Base-by-base conservation (phyloP, 495 filamentous ascomycete species). In the Lichenothelia convexa region DNA sequence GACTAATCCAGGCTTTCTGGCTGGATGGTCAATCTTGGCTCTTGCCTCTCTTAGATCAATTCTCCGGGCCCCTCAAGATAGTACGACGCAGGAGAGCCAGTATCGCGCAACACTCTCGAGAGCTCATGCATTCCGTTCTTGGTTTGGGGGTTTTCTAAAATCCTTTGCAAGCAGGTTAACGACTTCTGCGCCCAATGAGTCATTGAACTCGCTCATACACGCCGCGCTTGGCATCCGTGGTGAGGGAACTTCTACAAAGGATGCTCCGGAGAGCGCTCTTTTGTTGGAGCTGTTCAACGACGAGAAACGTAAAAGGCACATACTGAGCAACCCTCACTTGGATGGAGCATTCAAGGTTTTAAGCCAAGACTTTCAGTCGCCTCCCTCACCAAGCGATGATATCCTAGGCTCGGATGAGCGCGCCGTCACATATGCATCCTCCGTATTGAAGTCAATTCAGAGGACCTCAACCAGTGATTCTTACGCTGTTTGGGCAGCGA, bases 401-500 rank as follows among this genome's bases (percentile, higher is more conserved):
- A 62, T 78, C 13, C 58, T 81, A 32, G 68, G 67, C 18, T 61
- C 58, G 2, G 77, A 83, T 46, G 54, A 65, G 18, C 61, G 72
- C 13, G 71, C 80, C 3, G 44, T 63, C n/a, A 44, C 50, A 2
- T 76, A 72, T 44, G 68, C 70, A 18, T 56, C 72, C 21, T 65
- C 72, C 21, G 60, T 93, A 2, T 85, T 76, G 71, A 71, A 78
- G 45, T 83, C 73, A 17, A 78, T 83, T 44, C 67, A 71, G 39
- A 61, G 63, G 18, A 58, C 63, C 26, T 55, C 62, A 7, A 63
- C 75, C 21, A 76, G 75, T 30, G 58, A 63, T 19, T 67, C 71
- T 16, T 95, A 89, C 50, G 57, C 79, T 9, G 56, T 80, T 3
- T 97, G 89, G 89, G 79, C 78, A 26, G 84, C 77, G 5, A 68